Conservation (phyloP, 805 yeast genomes). For the Suhomyces emberorum region DNA sequence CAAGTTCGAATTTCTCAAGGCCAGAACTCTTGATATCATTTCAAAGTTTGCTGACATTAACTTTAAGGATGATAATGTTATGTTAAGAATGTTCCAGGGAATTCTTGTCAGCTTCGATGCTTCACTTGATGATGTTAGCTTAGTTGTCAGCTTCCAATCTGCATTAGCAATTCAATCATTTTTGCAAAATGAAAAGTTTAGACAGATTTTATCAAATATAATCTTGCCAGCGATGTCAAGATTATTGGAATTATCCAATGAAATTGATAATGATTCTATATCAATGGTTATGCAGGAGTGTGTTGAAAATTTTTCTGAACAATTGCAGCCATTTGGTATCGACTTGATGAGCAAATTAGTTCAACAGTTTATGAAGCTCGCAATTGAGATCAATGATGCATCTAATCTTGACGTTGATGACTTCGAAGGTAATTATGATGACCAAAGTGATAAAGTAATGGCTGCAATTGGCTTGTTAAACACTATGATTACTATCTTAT, state of each 20-base stretch:
- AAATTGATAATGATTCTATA: conserved; percentile 81
- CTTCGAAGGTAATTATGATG: conserved; percentile 22
- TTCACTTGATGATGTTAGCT: conserved; percentile 24
- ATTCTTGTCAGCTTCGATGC: conserved; percentile 29
- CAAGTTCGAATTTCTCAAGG: conserved; percentile 63
- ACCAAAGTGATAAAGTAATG: conserved; percentile 64
- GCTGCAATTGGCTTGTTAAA: conserved; percentile 80
- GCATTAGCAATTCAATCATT: conserved; percentile 84
- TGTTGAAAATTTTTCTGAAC: conserved; percentile 83
- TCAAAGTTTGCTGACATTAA: conserved; percentile 62
- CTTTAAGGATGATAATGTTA: conserved; percentile 33
- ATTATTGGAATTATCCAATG: conserved; percentile 68
- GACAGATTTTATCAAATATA: conserved; percentile 61
- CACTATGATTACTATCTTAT: conserved; percentile 76
- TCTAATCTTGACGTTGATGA: conserved; percentile 27
- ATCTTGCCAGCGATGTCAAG: conserved; percentile 82
- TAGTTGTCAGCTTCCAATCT: conserved; percentile 80
- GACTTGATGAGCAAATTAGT: conserved; percentile 26
- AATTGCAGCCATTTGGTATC: conserved; percentile 49
- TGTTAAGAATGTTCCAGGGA: conserved; percentile 30
- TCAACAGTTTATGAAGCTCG: conserved; percentile 27
- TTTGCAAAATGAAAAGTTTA: conserved; percentile 60
- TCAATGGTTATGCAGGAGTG: conserved; percentile 93
- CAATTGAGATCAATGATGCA: conserved; percentile 52
- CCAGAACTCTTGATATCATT: conserved; percentile 67